phyloP scores from a whole-genome alignment of 139 green algal genomes.

The Chlorella sp. region DNA sequence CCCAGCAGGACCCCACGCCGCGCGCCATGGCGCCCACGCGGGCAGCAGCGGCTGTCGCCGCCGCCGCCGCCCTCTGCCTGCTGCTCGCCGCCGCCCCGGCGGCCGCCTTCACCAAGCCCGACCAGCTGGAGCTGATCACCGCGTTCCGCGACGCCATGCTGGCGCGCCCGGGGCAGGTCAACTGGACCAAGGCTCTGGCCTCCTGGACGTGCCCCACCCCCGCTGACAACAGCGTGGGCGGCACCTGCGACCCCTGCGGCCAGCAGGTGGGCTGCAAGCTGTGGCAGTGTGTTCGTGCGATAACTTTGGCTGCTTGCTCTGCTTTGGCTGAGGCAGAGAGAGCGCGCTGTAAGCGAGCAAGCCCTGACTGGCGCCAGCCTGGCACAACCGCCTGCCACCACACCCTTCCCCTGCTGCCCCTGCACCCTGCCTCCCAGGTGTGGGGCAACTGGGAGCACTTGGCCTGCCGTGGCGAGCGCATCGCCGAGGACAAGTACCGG shows the following conservation, averaged over 20 bases:
- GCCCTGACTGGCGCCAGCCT: background rate
- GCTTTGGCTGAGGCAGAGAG: too few species aligned
- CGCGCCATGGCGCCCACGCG: background rate
- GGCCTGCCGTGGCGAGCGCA: constrained; percentile 25
- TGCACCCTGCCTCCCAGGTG: background rate
- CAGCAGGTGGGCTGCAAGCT: background rate
- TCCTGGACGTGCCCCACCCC: constrained; percentile 24
- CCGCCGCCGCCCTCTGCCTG: background rate
- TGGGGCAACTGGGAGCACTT: constrained; percentile 43
- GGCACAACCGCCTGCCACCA: background rate
- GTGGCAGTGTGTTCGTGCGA: too few species aligned
- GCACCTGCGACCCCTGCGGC: constrained; percentile 23
- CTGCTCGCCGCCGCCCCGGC: background rate
- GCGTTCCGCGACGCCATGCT: constrained; percentile 45
- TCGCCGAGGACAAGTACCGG: background rate
- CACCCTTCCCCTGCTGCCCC: too few species aligned
- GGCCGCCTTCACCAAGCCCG: background rate
- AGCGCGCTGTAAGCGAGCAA: too few species aligned
- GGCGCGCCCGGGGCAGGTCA: constrained; percentile 1
- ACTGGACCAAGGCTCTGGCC: constrained; percentile 39
- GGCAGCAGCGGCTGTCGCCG: background rate
- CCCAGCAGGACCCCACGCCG: too few species aligned
- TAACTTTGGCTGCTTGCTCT: too few species aligned
- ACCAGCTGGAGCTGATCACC: constrained; percentile 15
- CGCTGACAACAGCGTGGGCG: background rate